These are phyloP conservation scores for Nelumbo lutea DNA, from an alignment of 164 flowering plant species.

Conservation along the genomic window DNA sequence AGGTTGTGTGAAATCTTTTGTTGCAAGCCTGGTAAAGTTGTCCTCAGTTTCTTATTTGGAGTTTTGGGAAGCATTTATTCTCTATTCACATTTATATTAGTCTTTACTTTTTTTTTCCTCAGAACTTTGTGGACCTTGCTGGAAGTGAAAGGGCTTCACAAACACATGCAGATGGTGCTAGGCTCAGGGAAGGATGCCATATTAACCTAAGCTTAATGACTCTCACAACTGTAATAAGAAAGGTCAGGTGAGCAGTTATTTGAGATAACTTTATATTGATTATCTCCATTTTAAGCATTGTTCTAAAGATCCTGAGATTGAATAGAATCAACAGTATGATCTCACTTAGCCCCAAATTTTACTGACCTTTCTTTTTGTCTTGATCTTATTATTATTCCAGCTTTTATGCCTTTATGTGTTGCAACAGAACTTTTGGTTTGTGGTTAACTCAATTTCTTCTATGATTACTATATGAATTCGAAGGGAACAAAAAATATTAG, in stretches of 20 bases:
- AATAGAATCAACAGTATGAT: too few relatives aligned
- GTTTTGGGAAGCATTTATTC: too few relatives aligned
- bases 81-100: background rate
- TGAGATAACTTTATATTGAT: background rate
- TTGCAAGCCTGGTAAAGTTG: slow-evolving; percentile 79
- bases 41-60: background rate
- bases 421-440: background rate
- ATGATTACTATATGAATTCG: too few relatives aligned
- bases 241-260: slow-evolving; percentile 67
- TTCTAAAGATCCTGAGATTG: too few relatives aligned
- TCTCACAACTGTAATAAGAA: slow-evolving; percentile 94
- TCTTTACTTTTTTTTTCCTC: slow-evolving; percentile 18
- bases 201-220: slow-evolving; percentile 97
- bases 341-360: too few relatives aligned
- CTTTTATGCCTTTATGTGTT: too few relatives aligned
- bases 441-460: too few relatives aligned
- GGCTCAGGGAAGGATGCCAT: slow-evolving; percentile 98
- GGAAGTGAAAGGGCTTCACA: slow-evolving; percentile 96
- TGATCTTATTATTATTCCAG: too few relatives aligned
- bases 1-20: slow-evolving; percentile 80
- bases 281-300: too few relatives aligned
- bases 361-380: too few relatives aligned
- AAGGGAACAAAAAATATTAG: too few relatives aligned
- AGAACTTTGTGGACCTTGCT: slow-evolving; percentile 98
- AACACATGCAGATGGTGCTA: slow-evolving; percentile 91